Base-by-base conservation (phyloP, 108 stramenopile species). In the Pelagomonas calceolata region DNA sequence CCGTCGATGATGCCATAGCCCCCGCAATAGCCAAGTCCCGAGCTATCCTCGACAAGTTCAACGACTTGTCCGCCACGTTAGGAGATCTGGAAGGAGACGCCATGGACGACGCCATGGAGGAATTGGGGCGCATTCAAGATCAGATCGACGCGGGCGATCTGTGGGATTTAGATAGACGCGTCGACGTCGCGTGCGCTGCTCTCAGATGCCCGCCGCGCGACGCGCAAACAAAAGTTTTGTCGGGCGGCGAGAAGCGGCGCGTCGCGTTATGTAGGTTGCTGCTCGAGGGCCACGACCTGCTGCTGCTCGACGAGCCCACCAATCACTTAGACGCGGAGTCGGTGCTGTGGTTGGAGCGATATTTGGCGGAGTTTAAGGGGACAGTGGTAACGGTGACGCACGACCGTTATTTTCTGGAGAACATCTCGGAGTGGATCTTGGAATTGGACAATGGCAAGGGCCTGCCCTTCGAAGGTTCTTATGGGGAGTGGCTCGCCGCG, bases 221-320 rank as follows among this genome's bases (percentile, higher is more conserved):
- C 71, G 90, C 90, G 66, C 79, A 84, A 69, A 89, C 86, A 15
- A 79, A 72, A 29, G 84, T 83, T 17, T 80, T 97, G 63, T 90
- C 88, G 70, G 98, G 98, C n/a, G 98, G 98, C 63, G 96, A 96
- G 79, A 92, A 92, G 74, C 87, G 96, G 69, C 89, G 97, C 35
- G 91, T 94, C 12, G 90, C 92, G 30, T 82, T 97, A 33, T 93
- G 91, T 67, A 80, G 87, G 32, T 73, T 94, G 51, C 74, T 94
- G 76, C 78, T 95, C 32, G 85, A 80, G 44, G 89, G 89, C 74
- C 90, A 94, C 70, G 93, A 97, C 75, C 85, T 95, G 88, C 76
- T 93, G 30, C 87, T 95, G 31, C 80, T 93, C 46, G 94, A 95
- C 72, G 94, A 95, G 69, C 86, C 86, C 26, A 88, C 88, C 17